Percentiles rank a stretch among this genome's conserved stretches.
These are phyloP conservation scores for Rostrohypoxylon terebratum DNA, from an alignment of 495 filamentous ascomycete species.

Conservation along the genomic window DNA sequence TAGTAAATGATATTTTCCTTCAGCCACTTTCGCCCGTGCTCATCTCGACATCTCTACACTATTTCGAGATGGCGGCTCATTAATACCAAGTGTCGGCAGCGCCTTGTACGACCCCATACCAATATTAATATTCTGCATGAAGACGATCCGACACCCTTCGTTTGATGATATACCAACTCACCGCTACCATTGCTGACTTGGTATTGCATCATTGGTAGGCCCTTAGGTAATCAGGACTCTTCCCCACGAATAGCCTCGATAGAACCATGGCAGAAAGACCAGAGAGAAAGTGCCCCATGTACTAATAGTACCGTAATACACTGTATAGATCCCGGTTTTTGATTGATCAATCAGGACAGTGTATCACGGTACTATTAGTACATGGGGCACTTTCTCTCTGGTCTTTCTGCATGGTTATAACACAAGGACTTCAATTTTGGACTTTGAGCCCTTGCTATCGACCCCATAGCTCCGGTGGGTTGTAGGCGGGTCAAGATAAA, in stretches of 20 bases:
- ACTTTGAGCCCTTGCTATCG: not conserved
- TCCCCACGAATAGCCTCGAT: not conserved
- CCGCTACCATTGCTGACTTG: constrained; percentile 20
- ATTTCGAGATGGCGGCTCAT: not conserved
- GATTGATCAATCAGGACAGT: no score
- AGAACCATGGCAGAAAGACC: no score
- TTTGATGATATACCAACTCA: constrained; percentile 27
- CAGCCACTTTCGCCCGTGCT: not conserved
- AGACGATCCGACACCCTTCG: constrained; percentile 34
- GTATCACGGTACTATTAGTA: no score
- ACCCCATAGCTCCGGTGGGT: not conserved
- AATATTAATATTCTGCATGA: constrained; percentile 28
- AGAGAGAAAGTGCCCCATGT: no score
- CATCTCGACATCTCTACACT: not conserved
- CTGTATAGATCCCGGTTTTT: no score
- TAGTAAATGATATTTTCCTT: not conserved
- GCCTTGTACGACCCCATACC: constrained; percentile 15
- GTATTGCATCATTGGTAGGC: not conserved
- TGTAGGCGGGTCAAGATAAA: not conserved
- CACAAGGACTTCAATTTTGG: not conserved
- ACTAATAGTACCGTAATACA: no score
- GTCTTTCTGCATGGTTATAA: no score
- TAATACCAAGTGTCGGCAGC: not conserved
- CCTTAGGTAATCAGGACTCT: not conserved
- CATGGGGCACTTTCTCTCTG: no score